Evolutionary conservation across 2,329 filamentous ascomycete species (phyloP), one percentile per base, ranked within the genome.

Genomic region (Fusarium staphyleae): DNA sequence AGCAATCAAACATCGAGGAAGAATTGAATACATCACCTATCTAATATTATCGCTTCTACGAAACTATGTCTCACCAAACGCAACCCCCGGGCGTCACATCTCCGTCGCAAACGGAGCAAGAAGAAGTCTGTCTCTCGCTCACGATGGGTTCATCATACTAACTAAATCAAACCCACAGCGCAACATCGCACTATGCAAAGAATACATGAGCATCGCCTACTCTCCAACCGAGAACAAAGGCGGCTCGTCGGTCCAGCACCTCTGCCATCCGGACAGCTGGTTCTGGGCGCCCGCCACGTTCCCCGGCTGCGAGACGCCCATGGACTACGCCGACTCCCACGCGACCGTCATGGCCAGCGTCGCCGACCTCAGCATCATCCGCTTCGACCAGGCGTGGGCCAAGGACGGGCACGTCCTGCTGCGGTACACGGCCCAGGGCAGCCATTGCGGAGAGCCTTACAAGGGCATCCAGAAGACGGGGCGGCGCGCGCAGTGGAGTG

Each of bases 261-360:
- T 58, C 34, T 59, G 55, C 16, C 57, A 60, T 41, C 5, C 39
- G 15, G 43, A 62, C 35, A 60, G 57, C 34, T 62, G 59, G 57
- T 59, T 57, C 37, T 61, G 55, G 57, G 52, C 34, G 10, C 55
- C 57, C 16, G 52, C 57, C 4, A 61, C 57, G 22, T 61, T 59
- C 16, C 55, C 52, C 10, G 55, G 52, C 15, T 53, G 55, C 33
- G 52, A 61, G 45, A 61, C 57, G 11, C 57, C 55, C 16, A 51
- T 59, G 48, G 55, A 59, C 44, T 64, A 66, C 42, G 63, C 63
- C n/a, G 60, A 64, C 13, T 65, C 63, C 24, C 62, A 65, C 52
- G 48, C 60, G 7, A 40, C 36, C 13, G 52, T 62, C 44, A 65
- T 66, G 63, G 46, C 48, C 9, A 62, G 60, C 33, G 65, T 66